Conservation (phyloP, 495 filamentous ascomycete genomes). For the Apodospora peruviana region DNA sequence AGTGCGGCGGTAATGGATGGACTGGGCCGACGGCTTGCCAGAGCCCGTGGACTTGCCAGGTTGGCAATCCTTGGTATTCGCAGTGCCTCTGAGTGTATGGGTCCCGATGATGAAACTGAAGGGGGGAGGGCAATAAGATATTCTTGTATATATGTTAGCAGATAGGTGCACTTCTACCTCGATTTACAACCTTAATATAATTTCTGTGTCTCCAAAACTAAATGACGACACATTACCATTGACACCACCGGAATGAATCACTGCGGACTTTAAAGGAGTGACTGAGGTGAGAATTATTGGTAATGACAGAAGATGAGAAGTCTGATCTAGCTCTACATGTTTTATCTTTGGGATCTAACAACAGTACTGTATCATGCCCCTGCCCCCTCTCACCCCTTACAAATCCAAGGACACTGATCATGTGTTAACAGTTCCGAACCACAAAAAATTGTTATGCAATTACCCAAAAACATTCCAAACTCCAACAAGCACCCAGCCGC, state of each 20-base stretch:
- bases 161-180: too few species aligned
- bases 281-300: neutral
- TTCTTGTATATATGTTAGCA: too few species aligned
- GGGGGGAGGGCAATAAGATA: too few species aligned
- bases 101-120: too few species aligned
- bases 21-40: conserved; percentile 34
- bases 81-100: conserved; percentile 33
- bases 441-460: neutral
- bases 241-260: too few species aligned
- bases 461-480: neutral
- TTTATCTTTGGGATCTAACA: too few species aligned
- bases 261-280: too few species aligned
- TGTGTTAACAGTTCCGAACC: too few species aligned
- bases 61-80: conserved; percentile 33
- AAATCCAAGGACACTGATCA: neutral
- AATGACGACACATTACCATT: too few species aligned
- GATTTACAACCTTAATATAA: too few species aligned
- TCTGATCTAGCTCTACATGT: neutral
- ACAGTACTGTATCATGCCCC: too few species aligned
- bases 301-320: neutral
- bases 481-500: neutral
- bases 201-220: too few species aligned
- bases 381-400: neutral
- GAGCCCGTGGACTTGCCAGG: conserved; percentile 34
- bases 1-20: conserved; percentile 39